Evolutionary conservation across 2,329 filamentous ascomycete genomes (phyloP), one percentile per base, ranked within the genome.

Genomic region (Exserohilum turcica): DNA sequence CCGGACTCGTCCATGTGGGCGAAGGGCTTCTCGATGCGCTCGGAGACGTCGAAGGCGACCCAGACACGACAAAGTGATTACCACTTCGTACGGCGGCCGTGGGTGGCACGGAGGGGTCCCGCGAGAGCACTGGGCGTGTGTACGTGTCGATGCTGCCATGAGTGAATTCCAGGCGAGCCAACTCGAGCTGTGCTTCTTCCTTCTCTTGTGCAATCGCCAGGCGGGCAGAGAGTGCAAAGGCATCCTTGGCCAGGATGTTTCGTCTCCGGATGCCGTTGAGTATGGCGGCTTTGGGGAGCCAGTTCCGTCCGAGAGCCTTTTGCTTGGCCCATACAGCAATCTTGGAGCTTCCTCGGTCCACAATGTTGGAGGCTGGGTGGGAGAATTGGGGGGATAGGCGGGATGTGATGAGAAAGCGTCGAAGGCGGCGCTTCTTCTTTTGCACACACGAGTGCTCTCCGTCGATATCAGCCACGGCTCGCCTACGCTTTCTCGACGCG

Each of bases 301-400:
- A 75, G n/a, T 82, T 80, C 10, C 72, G 67, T 27, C 79, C 76
- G 15, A 80, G 74, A 1, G 78, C 75, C 48, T 76, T 78, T 33
- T 80, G 79, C 47, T 75, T 78, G n/a, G 74, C 73, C 76, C 77
- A 78, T 9, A 79, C 66, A 1, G 77, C 71, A 50, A 79, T 76
- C 59, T 77, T 79, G 38, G 76, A 77, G 10, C 77, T 79, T 50
- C 84, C 85, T 21, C 86, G 82, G 69, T 86, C 84, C 46, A 87
- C 79, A 51, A 90, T 88, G 64, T 90, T 86, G 37, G 86, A 86
- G 3, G 88, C 85, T 0, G 88, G 88, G 24, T 83, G 78, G 0
- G 87, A 89, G 71, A 85, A 91, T 1, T 88, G 87, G 42, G 80
- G 82, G 8, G 87, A 90, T 0, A 91, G 83, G 6, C 86, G 82